A percentile compares a stretch with the other conserved stretches of the same genome.
phyloP scores from a whole-genome alignment of 768 basidiomycete genomes.

The Hortiboletus campestris region DNA sequence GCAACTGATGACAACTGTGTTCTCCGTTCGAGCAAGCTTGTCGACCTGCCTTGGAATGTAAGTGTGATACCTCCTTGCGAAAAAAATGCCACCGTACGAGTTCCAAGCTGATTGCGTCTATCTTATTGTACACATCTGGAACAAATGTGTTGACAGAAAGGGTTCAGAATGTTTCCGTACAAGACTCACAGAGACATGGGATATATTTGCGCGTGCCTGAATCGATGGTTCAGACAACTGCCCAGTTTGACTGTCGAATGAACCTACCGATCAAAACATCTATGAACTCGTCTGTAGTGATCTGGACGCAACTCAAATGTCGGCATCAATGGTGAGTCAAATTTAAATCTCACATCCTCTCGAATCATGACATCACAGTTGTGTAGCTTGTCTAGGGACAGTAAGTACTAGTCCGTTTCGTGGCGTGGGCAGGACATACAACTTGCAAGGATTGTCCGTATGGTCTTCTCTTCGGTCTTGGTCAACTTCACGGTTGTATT shows the following conservation, averaged over 20 bases:
- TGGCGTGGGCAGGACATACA: slow-evolving; percentile 46
- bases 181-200: slow-evolving; percentile 77
- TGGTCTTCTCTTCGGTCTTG: slow-evolving; percentile 92
- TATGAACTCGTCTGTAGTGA: slow-evolving; percentile 94
- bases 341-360: slow-evolving; percentile 69
- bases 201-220: slow-evolving; percentile 91
- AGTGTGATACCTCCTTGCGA: not conserved
- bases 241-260: not conserved
- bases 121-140: slow-evolving; percentile 93
- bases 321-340: slow-evolving; percentile 2
- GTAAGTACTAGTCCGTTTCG: slow-evolving; percentile 8
- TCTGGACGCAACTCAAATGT: slow-evolving; percentile 45
- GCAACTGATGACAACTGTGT: slow-evolving; percentile 94
- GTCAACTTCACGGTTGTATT: slow-evolving; percentile 93
- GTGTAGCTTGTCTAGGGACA: slow-evolving; percentile 70
- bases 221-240: not conserved
- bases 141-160: not conserved
- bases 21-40: slow-evolving; percentile 75
- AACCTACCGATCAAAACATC: slow-evolving; percentile 88
- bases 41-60: slow-evolving; percentile 47
- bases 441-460: slow-evolving; percentile 86
- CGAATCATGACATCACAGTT: slow-evolving; percentile 98
- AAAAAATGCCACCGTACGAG: slow-evolving; percentile 32
- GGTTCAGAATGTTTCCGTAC: not conserved
- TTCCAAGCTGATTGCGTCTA: slow-evolving; percentile 84